These are phyloP conservation scores for Jamesozyma lodderae DNA, from an alignment of 805 yeast genomes.

Conservation along the genomic window DNA sequence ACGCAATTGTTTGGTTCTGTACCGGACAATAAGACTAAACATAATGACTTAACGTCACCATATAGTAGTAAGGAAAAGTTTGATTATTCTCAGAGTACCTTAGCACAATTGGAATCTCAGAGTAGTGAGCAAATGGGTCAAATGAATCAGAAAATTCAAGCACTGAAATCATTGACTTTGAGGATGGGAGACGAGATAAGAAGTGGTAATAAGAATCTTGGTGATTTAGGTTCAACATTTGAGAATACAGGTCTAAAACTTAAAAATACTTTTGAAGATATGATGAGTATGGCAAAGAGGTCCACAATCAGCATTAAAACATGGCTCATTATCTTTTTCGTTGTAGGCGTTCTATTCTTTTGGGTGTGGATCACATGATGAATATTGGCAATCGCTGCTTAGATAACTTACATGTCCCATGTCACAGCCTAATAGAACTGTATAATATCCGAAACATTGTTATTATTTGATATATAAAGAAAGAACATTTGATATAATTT, in stretches of 20 bases:
- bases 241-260: constrained; percentile 40
- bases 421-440: no score
- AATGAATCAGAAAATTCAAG: constrained; percentile 45
- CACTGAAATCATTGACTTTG: constrained; percentile 46
- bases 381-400: no score
- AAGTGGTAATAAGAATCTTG: constrained; percentile 40
- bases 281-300: constrained; percentile 55
- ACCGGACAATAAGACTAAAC: constrained; percentile 3
- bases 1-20: constrained; percentile 25
- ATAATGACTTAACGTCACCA: constrained; percentile 31
- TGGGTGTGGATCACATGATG: constrained; percentile 35
- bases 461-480: no score
- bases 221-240: constrained; percentile 36
- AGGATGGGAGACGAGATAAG: constrained; percentile 61
- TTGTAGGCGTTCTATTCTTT: constrained; percentile 43
- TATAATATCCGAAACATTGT: no score
- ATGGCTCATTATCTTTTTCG: constrained; percentile 45
- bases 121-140: constrained; percentile 48
- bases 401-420: no score
- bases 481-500: no score
- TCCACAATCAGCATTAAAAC: constrained; percentile 56
- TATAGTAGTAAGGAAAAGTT: constrained; percentile 27
- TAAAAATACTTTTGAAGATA: constrained; percentile 43
- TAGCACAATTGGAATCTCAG: constrained; percentile 58
- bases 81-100: constrained; percentile 42